Base-by-base conservation (phyloP, 2,329 filamentous ascomycete genomes). In the Exutisphaerella laricina region DNA sequence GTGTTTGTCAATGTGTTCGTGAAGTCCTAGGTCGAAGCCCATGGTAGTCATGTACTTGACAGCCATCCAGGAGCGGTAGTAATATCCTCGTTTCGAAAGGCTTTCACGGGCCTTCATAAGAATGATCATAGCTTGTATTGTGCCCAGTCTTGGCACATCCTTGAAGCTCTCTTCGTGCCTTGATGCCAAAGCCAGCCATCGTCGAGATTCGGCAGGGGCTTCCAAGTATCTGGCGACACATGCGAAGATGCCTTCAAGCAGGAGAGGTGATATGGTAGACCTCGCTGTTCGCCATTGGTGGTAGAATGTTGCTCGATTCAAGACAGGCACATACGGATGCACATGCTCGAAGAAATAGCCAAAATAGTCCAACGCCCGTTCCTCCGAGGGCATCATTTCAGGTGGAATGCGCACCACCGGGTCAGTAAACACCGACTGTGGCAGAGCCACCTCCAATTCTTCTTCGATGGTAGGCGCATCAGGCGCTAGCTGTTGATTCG, bases 61-160 rank as follows among this genome's bases (percentile, higher is more conserved):
- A 4, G 85, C 87, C 80, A 96, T 94, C 90, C 92, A 97, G 0
- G 92, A 97, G 26, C 90, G 82, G 66, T 92, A 97, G 65, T 92
- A 97, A 62, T 97, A 97, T 1, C 92, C 92, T 47, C 87, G 81
- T 61, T 94, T 94, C 0, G 90, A 89, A 6, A 85, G 81, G n/a
- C 86, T 85, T 65, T 97, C 90, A 50, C 88, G 79, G 1, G 90
- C 92, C 64, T 97, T 97, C 31, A 96, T 70, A 13, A 96, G 74
- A 32, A 97, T 82, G 32, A 96, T 69, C 48, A 95, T 72, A 3
- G 88, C 90, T 66, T 97, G 90, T 7, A 97, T 80, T 0, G 92
- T 97, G 66, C 88, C 96, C 34, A 97, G 61, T 37, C 90, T 78
- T 2, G 90, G 88, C 17, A 90, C 80, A 58, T 96, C 90, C 77